A percentile compares a stretch with the other conserved stretches of the same genome.
phyloP scores from a whole-genome alignment of 768 basidiomycete species.

The Xanthoconium purpureum region DNA sequence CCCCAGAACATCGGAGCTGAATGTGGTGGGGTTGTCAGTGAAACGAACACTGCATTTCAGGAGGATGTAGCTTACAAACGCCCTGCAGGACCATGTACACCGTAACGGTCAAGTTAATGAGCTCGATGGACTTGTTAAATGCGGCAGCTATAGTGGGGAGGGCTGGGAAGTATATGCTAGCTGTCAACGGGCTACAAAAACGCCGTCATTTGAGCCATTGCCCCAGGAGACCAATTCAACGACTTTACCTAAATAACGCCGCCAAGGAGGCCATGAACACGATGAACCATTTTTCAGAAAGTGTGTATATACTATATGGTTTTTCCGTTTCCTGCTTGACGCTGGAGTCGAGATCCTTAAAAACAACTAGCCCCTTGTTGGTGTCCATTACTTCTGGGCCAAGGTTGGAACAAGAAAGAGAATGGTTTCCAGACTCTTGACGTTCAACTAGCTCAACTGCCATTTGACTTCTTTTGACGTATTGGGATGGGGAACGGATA shows the following conservation, averaged over 20 bases:
- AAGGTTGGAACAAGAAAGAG: not conserved
- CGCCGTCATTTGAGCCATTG: not conserved
- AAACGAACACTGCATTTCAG: not conserved
- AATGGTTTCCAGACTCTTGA: not conserved
- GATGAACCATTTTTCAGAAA: conserved; percentile 65
- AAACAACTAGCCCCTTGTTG: not conserved
- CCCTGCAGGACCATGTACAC: conserved; percentile 54
- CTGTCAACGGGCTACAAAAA: conserved; percentile 55
- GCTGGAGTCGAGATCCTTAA: not conserved
- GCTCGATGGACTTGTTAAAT: conserved; percentile 62
- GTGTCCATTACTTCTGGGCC: not conserved
- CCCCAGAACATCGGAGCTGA: conserved; percentile 60
- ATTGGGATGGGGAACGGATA: not conserved
- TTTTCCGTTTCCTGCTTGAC: conserved; percentile 3
- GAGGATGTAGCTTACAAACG: conserved; percentile 34
- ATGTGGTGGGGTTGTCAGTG: not conserved
- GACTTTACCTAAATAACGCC: conserved; percentile 56
- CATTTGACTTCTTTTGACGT: not conserved
- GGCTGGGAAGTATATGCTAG: conserved; percentile 78
- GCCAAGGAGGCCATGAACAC: conserved; percentile 60
- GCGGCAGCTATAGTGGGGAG: conserved; percentile 61
- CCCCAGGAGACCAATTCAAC: not conserved
- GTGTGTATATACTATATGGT: conserved; percentile 49
- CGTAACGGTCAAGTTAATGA: conserved; percentile 77
- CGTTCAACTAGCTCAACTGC: not conserved